Evolutionary conservation across 805 yeast genomes (phyloP).

Genomic region (Candida vaughaniae): DNA sequence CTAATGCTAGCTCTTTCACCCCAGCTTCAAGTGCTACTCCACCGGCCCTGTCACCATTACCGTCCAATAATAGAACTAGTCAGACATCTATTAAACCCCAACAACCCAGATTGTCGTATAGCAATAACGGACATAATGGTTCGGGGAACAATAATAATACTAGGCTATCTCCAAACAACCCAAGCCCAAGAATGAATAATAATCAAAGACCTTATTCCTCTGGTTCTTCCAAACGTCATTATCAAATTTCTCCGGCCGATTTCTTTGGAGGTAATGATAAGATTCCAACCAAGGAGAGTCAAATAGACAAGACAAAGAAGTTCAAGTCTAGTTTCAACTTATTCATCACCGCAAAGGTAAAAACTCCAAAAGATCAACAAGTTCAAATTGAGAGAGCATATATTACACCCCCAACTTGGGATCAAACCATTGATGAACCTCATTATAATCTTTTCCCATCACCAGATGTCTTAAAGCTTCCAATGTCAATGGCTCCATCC

Average conservation of each 20-base stretch:
- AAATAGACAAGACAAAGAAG: constrained; percentile 31
- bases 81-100: constrained; percentile 21
- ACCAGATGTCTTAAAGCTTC: constrained; percentile 18
- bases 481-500: constrained; percentile 20
- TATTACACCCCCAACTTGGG: constrained; percentile 79
- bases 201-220: constrained; percentile 30
- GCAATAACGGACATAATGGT: constrained; percentile 5
- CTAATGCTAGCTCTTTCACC: constrained; percentile 65
- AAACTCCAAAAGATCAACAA: constrained; percentile 18
- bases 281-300: constrained; percentile 38
- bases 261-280: constrained; percentile 40
- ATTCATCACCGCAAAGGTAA: constrained; percentile 46
- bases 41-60: constrained; percentile 19
- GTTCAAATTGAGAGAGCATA: constrained; percentile 58
- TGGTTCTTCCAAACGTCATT: constrained; percentile 29
- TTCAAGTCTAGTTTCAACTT: constrained; percentile 51
- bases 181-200: constrained; percentile 33
- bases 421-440: constrained; percentile 54
- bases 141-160: constrained; percentile 7
- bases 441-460: constrained; percentile 53
- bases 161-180: constrained; percentile 24
- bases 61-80: constrained; percentile 15
- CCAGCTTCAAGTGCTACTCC: constrained; percentile 35
- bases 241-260: constrained; percentile 40
- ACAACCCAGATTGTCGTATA: constrained; percentile 6